Base-by-base conservation (phyloP, 2,329 filamentous ascomycete genomes). In the Diaporthe australafricana region DNA sequence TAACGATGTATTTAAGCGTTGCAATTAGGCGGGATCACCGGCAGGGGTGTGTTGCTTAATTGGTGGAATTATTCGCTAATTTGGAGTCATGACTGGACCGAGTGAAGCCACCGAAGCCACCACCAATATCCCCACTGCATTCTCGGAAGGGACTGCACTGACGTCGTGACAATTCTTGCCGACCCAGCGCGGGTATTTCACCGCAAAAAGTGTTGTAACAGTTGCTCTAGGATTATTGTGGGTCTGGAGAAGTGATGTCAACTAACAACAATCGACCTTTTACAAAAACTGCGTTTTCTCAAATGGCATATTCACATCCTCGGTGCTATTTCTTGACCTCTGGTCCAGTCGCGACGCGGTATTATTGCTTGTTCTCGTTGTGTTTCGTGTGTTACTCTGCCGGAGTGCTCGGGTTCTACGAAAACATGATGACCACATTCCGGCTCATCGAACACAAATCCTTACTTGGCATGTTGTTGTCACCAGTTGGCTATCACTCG, bases 1-100 rank as follows among this genome's bases (percentile, higher is more conserved):
- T 2, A 30, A 4, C 17, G 25, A 9, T 30, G 30, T 35, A 35
- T 7, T 50, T 25, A 20, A 38, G n/a, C 30, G 17, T 38, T 50
- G 8, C 22, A 35, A 11, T 25, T 65, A 50, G 25, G 45, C 45
- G 45, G 5, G 7, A 20, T n/a, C 30, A 25, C 17, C n/a, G 22
- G 60, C 14, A 20, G 20, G 42, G 27, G 50, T 50, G 45, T 35
- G 30, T 32, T 50, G 20, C 60, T n/a, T n/a, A 65, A 65, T 65
- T 65, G 60, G 60, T 65, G 60, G 60, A 48, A 65, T 65, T 65
- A 38, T 38, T 17, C 27, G 20, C 42, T 20, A 35, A 35, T 22
- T 63, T 63, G 60, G 60, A 32, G 42, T 48, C 30, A 5, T 63
- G 60, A 20, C 45, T n/a, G 45, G 20, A 62, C 42, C 45, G 32